A percentile compares a stretch with the other conserved stretches of the same genome.
These are phyloP conservation scores for Trypanosoma platydactyli DNA, from an alignment of 208 protist species.

Conservation along the genomic window DNA sequence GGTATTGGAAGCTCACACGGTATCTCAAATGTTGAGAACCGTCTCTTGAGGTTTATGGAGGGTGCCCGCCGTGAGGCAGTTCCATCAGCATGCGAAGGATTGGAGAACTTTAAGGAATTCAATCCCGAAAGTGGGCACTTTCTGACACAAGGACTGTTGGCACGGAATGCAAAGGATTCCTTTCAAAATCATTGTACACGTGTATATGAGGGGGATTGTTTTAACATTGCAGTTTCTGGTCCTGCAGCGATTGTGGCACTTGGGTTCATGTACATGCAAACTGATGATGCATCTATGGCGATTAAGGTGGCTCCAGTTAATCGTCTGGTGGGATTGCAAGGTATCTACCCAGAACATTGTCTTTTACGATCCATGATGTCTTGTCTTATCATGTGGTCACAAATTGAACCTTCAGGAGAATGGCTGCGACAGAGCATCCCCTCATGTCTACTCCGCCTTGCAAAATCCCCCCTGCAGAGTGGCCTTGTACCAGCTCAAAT, in stretches of 20 bases:
- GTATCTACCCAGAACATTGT: constrained; percentile 65
- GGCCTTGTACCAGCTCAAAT: constrained; percentile 57
- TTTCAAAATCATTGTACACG: constrained; percentile 52
- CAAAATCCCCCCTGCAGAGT: constrained; percentile 25
- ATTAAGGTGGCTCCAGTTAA: constrained; percentile 50
- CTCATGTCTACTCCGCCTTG: constrained; percentile 39
- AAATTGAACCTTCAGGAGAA: constrained; percentile 43
- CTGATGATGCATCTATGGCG: constrained; percentile 50
- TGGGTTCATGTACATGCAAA: constrained; percentile 77
- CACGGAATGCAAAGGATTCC: constrained; percentile 42
- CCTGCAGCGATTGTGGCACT: constrained; percentile 73
- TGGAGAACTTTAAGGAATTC: constrained; percentile 60
- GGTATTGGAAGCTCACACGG: constrained; percentile 56
- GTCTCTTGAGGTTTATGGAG: constrained; percentile 74
- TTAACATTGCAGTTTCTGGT: constrained; percentile 69
- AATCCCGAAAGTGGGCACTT: constrained; percentile 54
- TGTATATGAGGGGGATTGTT: constrained; percentile 78
- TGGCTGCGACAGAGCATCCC: constrained; percentile 60
- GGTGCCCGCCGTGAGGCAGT: constrained; percentile 51
- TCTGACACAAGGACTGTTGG: constrained; percentile 53
- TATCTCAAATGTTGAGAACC: constrained; percentile 53
- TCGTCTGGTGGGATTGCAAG: constrained; percentile 58
- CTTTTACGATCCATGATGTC: constrained; percentile 78
- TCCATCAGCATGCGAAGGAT: constrained; percentile 46
- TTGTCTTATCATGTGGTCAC: constrained; percentile 62